phyloP scores from a whole-genome alignment of 176 grass and related monocot genomes.

The Phoenix dactylifera region DNA sequence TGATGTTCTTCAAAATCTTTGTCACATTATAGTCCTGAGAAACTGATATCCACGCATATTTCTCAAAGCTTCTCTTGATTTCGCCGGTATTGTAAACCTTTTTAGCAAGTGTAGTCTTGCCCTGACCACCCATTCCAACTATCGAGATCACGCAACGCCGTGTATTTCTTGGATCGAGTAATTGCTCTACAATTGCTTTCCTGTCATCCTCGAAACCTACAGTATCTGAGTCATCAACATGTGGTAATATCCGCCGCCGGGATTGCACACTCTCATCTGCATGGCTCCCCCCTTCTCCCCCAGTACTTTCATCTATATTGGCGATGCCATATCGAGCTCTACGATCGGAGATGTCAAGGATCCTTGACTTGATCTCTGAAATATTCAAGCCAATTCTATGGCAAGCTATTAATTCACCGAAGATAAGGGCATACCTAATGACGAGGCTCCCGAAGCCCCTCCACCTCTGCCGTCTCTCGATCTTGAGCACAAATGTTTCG shows the following conservation, averaged over 20 bases:
- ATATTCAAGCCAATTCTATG: too few species aligned
- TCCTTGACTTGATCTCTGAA: neutral
- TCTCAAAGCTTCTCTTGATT: too few species aligned
- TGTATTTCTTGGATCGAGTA: neutral
- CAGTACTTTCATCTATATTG: neutral
- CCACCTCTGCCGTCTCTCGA: neutral
- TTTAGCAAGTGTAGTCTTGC: too few species aligned
- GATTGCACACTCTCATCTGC: too few species aligned
- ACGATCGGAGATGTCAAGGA: neutral
- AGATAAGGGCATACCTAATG: too few species aligned
- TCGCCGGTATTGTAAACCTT: too few species aligned
- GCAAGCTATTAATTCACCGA: too few species aligned
- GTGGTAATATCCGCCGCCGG: neutral
- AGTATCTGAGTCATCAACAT: neutral
- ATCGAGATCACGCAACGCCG: neutral
- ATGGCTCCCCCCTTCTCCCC: too few species aligned
- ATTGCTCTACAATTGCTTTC: neutral
- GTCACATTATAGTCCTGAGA: neutral
- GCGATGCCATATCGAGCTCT: neutral
- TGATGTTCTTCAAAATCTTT: too few species aligned
- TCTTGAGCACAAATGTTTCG: neutral
- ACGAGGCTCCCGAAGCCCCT: too few species aligned
- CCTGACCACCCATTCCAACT: neutral
- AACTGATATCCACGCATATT: neutral
- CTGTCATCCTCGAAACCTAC: neutral